phyloP scores from a whole-genome alignment of 2,329 filamentous ascomycete genomes.

The Cladophialophora bantiana region DNA sequence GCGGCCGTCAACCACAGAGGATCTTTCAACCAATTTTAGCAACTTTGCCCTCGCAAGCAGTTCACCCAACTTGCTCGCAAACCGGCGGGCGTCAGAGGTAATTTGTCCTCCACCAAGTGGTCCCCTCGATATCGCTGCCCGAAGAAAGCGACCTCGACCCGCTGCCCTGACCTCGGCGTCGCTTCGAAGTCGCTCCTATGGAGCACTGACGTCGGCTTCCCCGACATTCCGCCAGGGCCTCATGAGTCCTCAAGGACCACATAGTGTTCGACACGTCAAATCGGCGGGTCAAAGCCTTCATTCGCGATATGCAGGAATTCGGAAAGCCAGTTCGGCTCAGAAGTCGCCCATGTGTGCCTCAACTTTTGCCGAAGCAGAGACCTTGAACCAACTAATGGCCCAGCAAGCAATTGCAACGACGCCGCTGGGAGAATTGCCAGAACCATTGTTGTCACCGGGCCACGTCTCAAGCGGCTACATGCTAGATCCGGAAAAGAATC shows the following conservation, averaged over 20 bases:
- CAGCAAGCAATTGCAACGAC: slow-evolving; percentile 33
- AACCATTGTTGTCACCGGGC: slow-evolving; percentile 31
- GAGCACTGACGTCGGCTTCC: slow-evolving; percentile 51
- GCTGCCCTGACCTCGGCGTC: slow-evolving; percentile 54
- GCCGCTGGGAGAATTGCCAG: slow-evolving; percentile 27
- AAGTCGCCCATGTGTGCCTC: slow-evolving; percentile 56
- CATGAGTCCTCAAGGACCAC: slow-evolving; percentile 45
- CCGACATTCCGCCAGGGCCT: slow-evolving; percentile 48
- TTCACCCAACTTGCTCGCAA: slow-evolving; percentile 20
- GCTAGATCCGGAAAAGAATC: slow-evolving; percentile 40
- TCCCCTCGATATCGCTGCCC: slow-evolving; percentile 54
- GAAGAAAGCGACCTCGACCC: slow-evolving; percentile 55
- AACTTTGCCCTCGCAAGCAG: slow-evolving; percentile 36
- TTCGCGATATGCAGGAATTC: slow-evolving; percentile 54
- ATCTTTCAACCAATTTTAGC: slow-evolving; percentile 37
- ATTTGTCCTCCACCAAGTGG: slow-evolving; percentile 43
- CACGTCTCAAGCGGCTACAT: slow-evolving; percentile 21
- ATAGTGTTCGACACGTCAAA: slow-evolving; percentile 55
- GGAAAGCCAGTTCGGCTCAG: slow-evolving; percentile 55
- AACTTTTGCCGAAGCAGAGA: slow-evolving; percentile 53
- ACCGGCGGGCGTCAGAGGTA: slow-evolving; percentile 70
- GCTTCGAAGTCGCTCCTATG: slow-evolving; percentile 47
- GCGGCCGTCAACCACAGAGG: slow-evolving; percentile 38
- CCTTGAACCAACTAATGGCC: slow-evolving; percentile 43
- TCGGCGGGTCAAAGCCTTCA: slow-evolving; percentile 53